These are phyloP conservation scores for Bimuria novae-zelandiae DNA, from an alignment of 2,329 filamentous ascomycete species.

Conservation along the genomic window DNA sequence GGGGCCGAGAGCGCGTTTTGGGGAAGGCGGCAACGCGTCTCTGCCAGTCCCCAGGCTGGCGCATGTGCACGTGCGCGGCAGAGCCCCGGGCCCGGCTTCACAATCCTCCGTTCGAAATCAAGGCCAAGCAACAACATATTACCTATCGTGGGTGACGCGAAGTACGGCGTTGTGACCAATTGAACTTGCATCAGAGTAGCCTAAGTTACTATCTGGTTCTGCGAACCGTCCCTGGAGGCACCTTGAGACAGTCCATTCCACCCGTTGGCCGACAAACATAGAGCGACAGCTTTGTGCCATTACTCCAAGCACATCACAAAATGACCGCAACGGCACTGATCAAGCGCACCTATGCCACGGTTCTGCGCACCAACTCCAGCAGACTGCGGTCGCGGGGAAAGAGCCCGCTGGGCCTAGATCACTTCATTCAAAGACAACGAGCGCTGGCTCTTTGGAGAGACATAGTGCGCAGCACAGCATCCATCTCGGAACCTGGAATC, in stretches of 20 bases:
- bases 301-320: not conserved
- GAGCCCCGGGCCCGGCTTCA: not conserved
- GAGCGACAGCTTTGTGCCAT: not conserved
- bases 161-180: too few relatives aligned
- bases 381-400: conserved; percentile 39
- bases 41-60: not conserved
- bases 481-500: conserved; percentile 35
- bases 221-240: not conserved
- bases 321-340: not conserved
- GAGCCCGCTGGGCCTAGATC: conserved; percentile 39
- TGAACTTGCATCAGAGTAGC: too few relatives aligned
- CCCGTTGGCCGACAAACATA: not conserved
- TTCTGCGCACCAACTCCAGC: conserved; percentile 34
- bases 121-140: too few relatives aligned
- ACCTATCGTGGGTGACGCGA: too few relatives aligned
- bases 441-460: conserved; percentile 54
- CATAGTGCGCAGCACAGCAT: conserved; percentile 50
- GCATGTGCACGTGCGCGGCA: not conserved
- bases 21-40: conserved; percentile 3
- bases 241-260: not conserved
- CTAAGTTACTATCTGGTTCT: not conserved
- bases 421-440: conserved; percentile 55
- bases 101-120: not conserved
- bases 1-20: conserved; percentile 3
- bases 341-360: conserved; percentile 33